Evolutionary conservation across 371 early-diverging fungal species (phyloP), one percentile per base, ranked within the genome.

Genomic region (Lichtheimia ornata): DNA sequence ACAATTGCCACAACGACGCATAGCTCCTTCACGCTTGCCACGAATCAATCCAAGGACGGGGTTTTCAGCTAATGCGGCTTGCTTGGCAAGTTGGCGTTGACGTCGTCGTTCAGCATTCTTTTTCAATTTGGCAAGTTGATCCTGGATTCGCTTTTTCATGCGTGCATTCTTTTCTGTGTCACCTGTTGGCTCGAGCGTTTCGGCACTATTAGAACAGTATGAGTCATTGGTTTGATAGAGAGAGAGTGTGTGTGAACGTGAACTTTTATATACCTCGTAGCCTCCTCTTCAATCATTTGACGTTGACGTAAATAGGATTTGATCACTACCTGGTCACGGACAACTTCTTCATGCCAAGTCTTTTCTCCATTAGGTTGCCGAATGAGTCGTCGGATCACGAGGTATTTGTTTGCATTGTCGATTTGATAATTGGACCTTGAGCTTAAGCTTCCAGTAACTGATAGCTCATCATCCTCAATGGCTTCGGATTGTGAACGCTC

Each of bases 301-400:
- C 94, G 83, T 49, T 94, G 92, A 13, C 93, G 83, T 62, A 94
- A 66, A 56, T 97, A 97, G 14, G 92, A 91, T 59, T 94, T 92
- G 56, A 96, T 92, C 0, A 97, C 94, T 3, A 88, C 84, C 18
- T 85, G 81, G 60, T 96, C 94, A 9, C 83, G 87, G 20, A 97
- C 79, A 2, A 89, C 79, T 63, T 96, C 96, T 17, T 86, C 72
- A 55, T 86, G 84, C 91, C 92, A 92, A 22, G 72, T 77, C n/a
- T 83, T 69, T 59, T 90, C 88, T 0, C 93, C 95, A 20, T 84
- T 85, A 18, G 73, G 68, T 42, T 71, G 77, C 4, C 67, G 67
- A 14, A 86, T 84, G 45, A 83, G 61, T 27, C 91, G 80, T 40
- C 75, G 77, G 50, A 91, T 91, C 13, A 88, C 82, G 55, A 91